These are phyloP conservation scores for Melanogaster broomeanus DNA, from an alignment of 768 basidiomycete genomes.

Conservation along the genomic window DNA sequence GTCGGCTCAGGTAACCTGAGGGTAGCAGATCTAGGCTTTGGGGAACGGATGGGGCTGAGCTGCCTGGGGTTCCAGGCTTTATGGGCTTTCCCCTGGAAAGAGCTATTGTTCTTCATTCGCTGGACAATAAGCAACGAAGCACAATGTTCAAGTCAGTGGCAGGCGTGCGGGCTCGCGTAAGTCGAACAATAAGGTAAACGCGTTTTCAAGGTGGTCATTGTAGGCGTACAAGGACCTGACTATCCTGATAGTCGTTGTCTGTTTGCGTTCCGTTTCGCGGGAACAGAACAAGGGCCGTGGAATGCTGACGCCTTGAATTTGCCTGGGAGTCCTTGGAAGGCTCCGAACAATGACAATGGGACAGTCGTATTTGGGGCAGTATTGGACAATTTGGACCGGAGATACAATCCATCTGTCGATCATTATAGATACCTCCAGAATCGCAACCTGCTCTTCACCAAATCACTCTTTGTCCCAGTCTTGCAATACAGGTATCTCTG, in stretches of 20 bases:
- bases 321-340: neutral
- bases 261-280: neutral
- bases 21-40: neutral
- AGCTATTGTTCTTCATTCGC: constrained; percentile 18
- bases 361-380: no score
- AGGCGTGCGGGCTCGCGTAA: neutral
- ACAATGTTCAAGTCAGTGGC: neutral
- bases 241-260: neutral
- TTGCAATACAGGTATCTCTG: no score
- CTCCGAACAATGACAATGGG: neutral
- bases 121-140: neutral
- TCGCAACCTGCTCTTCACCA: neutral
- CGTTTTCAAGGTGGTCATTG: constrained; percentile 8
- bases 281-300: neutral
- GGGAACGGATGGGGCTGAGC: neutral
- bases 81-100: constrained; percentile 10
- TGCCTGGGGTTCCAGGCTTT: constrained; percentile 14
- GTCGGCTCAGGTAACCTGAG: neutral
- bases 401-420: no score
- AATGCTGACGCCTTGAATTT: neutral
- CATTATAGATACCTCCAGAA: no score
- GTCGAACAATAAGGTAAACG: constrained; percentile 13
- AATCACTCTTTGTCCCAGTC: neutral
- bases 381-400: neutral
- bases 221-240: constrained; percentile 5